Evolutionary conservation across 108 stramenopile genomes (phyloP).

Genomic region (Cyclotella kingstonii): DNA sequence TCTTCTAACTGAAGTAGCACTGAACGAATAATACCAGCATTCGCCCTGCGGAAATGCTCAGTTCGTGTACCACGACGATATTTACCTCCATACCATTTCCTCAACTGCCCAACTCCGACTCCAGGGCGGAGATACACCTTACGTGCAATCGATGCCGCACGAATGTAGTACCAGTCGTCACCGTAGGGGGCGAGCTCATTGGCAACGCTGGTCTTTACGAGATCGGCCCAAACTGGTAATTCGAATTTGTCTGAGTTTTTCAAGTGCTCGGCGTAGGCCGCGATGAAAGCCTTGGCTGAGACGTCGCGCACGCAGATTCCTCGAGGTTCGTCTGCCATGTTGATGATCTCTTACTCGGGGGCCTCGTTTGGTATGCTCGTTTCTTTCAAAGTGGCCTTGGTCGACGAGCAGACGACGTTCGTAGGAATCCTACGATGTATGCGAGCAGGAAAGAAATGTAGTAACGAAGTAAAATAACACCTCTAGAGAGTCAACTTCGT

Average conservation of each 20-base stretch:
- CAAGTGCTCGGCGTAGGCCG: conserved; percentile 97
- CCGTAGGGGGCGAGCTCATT: conserved; percentile 99
- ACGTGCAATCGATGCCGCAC: conserved; percentile 98
- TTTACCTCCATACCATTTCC: conserved; percentile 95
- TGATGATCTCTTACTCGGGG: conserved; percentile 7
- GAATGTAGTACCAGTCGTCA: conserved; percentile 99
- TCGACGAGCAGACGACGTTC: too few species aligned
- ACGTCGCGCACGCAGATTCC: conserved; percentile 94
- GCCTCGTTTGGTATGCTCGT: not conserved
- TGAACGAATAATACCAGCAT: conserved; percentile 92
- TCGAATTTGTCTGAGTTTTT: conserved; percentile 99
- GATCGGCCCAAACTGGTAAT: conserved; percentile 96
- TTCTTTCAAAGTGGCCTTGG: too few species aligned
- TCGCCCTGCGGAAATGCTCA: conserved; percentile 94
- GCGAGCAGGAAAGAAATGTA: too few species aligned
- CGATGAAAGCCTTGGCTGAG: conserved; percentile 83
- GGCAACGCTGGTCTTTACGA: conserved; percentile 96
- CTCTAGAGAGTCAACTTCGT: too few species aligned
- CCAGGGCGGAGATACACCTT: conserved; percentile 98
- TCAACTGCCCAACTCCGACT: conserved; percentile 93
- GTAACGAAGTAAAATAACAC: too few species aligned
- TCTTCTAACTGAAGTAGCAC: conserved; percentile 93
- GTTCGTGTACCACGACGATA: conserved; percentile 88
- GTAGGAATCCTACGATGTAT: too few species aligned
- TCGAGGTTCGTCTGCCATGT: conserved; percentile 79